A percentile compares a stretch with the other conserved stretches of the same genome.
phyloP scores from a whole-genome alignment of 139 green algal genomes.

The Tetradesmus obliquus region DNA sequence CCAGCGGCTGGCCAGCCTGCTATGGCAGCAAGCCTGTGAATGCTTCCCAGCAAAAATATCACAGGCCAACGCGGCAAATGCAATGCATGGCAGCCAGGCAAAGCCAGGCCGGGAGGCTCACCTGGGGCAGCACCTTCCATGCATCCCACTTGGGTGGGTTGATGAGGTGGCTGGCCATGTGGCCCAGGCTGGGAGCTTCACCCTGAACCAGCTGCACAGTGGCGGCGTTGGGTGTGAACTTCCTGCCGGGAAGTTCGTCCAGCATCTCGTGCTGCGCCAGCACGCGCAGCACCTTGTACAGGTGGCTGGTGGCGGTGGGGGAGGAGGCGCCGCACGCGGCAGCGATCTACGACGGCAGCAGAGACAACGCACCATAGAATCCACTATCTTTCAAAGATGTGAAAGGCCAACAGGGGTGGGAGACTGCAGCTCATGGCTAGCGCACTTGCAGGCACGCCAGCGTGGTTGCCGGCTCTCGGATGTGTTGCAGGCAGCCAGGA shows the following conservation, averaged over 20 bases:
- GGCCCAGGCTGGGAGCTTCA: constrained; percentile 17
- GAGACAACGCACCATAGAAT: neutral
- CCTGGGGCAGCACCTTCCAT: constrained; percentile 42
- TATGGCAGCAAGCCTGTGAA: too few species aligned
- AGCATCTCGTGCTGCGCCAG: constrained; percentile 41
- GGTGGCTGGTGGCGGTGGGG: constrained; percentile 9
- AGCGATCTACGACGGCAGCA: neutral
- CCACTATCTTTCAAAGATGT: too few species aligned
- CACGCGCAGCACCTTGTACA: constrained; percentile 43
- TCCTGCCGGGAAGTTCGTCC: constrained; percentile 24
- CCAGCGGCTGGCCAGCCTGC: too few species aligned
- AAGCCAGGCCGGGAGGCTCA: neutral
- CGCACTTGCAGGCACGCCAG: too few species aligned
- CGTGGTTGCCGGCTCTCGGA: too few species aligned
- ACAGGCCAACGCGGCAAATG: neutral
- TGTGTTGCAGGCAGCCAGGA: too few species aligned
- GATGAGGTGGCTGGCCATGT: constrained; percentile 42
- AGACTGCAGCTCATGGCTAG: too few species aligned
- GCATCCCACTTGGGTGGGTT: constrained; percentile 41
- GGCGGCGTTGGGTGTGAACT: constrained; percentile 30
- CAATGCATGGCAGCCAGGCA: neutral
- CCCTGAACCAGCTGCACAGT: constrained; percentile 27
- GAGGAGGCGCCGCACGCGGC: neutral
- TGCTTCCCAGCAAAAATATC: too few species aligned
- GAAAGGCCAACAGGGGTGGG: too few species aligned